phyloP scores from a whole-genome alignment of 148 eudicot species.

The Silene conica region DNA sequence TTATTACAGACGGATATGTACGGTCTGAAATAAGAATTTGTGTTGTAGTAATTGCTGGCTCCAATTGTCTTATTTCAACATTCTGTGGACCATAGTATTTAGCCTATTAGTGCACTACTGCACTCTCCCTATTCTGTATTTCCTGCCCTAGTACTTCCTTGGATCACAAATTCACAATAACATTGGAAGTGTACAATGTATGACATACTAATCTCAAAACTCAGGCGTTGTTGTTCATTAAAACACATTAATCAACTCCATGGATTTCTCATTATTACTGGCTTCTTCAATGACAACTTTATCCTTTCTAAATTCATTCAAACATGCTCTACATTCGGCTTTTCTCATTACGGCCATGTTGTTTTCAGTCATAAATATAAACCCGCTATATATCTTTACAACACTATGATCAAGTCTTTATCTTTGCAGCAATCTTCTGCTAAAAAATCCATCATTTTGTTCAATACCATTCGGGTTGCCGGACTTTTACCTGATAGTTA shows the following conservation, averaged over 20 bases:
- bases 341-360: constrained; percentile 22
- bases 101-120: no score
- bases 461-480: constrained; percentile 20
- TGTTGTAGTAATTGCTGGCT: no score
- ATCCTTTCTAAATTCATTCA: constrained; percentile 31
- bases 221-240: constrained; percentile 18
- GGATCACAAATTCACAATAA: no score
- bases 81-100: no score
- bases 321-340: constrained; percentile 29
- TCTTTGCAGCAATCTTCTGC: constrained; percentile 30
- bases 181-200: background rate
- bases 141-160: no score
- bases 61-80: no score
- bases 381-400: constrained; percentile 38
- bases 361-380: constrained; percentile 20
- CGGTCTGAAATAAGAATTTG: no score
- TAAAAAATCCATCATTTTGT: constrained; percentile 32
- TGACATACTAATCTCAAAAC: constrained; percentile 19
- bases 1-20: no score
- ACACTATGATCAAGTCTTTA: constrained; percentile 39
- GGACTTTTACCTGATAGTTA: constrained; percentile 42
- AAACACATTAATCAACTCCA: constrained; percentile 36
- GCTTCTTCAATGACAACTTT: constrained; percentile 28
- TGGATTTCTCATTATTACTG: constrained; percentile 25
- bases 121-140: no score